These are phyloP conservation scores for Paramecium sexaurelia DNA, from an alignment of 73 alveolate species.

Conservation along the genomic window DNA sequence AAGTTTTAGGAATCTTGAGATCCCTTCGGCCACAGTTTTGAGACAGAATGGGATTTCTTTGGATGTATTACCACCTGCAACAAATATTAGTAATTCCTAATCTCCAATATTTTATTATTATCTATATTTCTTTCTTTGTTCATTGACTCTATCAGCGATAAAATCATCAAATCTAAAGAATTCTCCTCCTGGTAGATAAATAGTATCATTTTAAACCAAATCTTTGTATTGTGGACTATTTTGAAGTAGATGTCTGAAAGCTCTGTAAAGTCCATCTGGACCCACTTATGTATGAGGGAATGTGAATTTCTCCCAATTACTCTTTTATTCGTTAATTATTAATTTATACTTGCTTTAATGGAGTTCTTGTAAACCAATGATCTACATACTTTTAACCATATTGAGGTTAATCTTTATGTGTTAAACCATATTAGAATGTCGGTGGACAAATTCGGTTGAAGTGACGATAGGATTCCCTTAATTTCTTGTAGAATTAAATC, in stretches of 20 bases:
- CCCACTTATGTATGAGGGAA: conserved; percentile 66
- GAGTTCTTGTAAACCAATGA: conserved; percentile 61
- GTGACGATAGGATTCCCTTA: conserved; percentile 48
- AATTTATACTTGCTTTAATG: conserved; percentile 43
- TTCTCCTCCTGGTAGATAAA: conserved; percentile 40
- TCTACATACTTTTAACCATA: conserved; percentile 51
- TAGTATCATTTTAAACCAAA: not conserved
- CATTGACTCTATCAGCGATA: conserved; percentile 5
- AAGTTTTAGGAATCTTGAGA: not conserved
- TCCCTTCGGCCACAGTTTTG: conserved; percentile 23
- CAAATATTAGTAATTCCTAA: conserved; percentile 5
- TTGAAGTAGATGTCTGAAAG: conserved; percentile 29
- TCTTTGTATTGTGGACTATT: conserved; percentile 45
- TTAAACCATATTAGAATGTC: conserved; percentile 62
- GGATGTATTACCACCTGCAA: conserved; percentile 33
- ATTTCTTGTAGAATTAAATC: conserved; percentile 49
- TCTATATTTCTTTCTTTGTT: conserved; percentile 39
- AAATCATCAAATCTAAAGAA: conserved; percentile 53
- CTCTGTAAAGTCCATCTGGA: conserved; percentile 65
- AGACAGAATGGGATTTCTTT: not conserved
- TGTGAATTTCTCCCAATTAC: conserved; percentile 59
- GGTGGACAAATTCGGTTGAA: conserved; percentile 66
- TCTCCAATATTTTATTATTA: not conserved
- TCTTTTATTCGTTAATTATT: not conserved
- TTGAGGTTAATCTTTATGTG: conserved; percentile 40